These are phyloP conservation scores for Leavenworthia alabamica DNA, from an alignment of 345 rosid genomes.

Conservation along the genomic window DNA sequence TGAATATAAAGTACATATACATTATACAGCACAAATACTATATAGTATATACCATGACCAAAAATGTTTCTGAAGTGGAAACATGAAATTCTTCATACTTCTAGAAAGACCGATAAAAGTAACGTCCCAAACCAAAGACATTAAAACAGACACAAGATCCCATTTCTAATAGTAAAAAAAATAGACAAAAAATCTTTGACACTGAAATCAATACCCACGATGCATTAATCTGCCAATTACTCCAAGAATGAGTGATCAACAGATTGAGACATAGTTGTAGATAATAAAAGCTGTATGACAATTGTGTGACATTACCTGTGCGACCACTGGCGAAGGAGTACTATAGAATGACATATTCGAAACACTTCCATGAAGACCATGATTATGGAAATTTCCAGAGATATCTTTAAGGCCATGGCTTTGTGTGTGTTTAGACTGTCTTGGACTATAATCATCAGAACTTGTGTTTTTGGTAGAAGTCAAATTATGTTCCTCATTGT, in stretches of 20 bases:
- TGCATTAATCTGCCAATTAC: neutral
- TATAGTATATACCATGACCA: neutral
- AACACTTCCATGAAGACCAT: slow-evolving; percentile 60
- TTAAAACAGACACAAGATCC: neutral
- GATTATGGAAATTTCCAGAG: slow-evolving; percentile 63
- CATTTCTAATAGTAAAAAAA: neutral
- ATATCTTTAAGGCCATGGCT: slow-evolving; percentile 66
- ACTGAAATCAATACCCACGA: neutral
- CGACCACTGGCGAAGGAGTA: slow-evolving; percentile 83
- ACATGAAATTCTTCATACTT: neutral
- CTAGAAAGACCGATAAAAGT: neutral
- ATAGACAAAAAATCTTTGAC: neutral
- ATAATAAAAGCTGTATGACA: neutral
- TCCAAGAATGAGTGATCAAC: neutral
- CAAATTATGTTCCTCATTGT: slow-evolving; percentile 57
- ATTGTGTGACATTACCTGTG: slow-evolving; percentile 50
- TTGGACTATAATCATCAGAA: slow-evolving; percentile 58
- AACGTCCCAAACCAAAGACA: neutral
- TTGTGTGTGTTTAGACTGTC: slow-evolving; percentile 64
- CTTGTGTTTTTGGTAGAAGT: slow-evolving; percentile 36
- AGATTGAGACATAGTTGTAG: neutral
- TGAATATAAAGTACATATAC: neutral
- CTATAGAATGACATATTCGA: slow-evolving; percentile 61
- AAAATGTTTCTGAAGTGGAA: neutral
- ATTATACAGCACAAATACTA: no score